phyloP scores from a whole-genome alignment of 2,329 filamentous ascomycete species.

The Fusarium duplospermum region DNA sequence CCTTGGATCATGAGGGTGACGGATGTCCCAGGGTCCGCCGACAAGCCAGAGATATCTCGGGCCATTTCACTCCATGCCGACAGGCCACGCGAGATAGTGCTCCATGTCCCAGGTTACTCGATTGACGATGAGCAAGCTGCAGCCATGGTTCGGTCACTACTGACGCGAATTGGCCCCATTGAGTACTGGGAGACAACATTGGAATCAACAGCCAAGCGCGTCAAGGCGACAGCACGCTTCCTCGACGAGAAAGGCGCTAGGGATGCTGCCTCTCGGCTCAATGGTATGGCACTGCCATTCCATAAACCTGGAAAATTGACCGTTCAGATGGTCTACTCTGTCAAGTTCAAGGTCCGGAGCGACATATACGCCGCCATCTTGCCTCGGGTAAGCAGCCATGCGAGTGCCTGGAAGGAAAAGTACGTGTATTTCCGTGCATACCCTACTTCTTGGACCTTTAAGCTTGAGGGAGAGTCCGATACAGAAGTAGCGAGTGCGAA shows the following conservation, averaged over 20 bases:
- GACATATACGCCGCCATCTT: neutral
- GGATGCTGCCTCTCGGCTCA: slow-evolving; percentile 46
- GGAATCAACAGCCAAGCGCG: slow-evolving; percentile 45
- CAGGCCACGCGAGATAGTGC: neutral
- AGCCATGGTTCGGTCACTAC: slow-evolving; percentile 43
- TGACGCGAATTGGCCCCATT: slow-evolving; percentile 47
- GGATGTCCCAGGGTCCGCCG: neutral
- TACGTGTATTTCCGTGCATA: slow-evolving; percentile 15
- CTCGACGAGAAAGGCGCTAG: slow-evolving; percentile 51
- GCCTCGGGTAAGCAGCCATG: slow-evolving; percentile 46
- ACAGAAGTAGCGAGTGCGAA: slow-evolving; percentile 4
- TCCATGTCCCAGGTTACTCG: neutral
- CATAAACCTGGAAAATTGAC: slow-evolving; percentile 49
- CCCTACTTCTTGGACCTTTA: slow-evolving; percentile 18
- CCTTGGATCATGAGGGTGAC: neutral
- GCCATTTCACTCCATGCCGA: neutral
- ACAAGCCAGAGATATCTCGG: neutral
- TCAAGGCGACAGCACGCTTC: slow-evolving; percentile 56
- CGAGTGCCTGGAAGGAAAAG: slow-evolving; percentile 48
- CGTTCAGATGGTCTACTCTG: slow-evolving; percentile 50
- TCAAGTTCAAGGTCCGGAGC: slow-evolving; percentile 52
- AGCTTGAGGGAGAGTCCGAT: slow-evolving; percentile 18
- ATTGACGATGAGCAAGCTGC: slow-evolving; percentile 36
- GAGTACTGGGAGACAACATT: slow-evolving; percentile 49
- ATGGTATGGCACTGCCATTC: slow-evolving; percentile 48